Percentiles rank a stretch among this genome's conserved stretches.
Evolutionary conservation across 345 rosid species (phyloP).

Genomic region (Citrus hindsii): DNA sequence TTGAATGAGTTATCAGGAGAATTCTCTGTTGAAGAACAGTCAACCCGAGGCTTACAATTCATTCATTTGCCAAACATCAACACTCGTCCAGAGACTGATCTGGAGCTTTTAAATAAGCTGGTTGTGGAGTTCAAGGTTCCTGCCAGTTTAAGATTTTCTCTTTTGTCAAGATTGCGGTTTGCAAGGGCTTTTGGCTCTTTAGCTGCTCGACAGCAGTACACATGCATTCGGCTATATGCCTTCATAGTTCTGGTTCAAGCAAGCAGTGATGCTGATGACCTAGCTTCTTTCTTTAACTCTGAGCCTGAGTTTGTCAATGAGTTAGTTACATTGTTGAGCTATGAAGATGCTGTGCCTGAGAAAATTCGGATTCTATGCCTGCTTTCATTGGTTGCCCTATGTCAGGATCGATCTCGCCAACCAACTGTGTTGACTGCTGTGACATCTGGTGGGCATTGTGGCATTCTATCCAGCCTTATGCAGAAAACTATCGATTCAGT

Average conservation of each 20-base stretch:
- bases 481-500: constrained; percentile 90
- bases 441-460: constrained; percentile 88
- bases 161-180: constrained; percentile 81
- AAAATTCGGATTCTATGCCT: constrained; percentile 74
- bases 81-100: constrained; percentile 56
- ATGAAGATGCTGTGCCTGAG: constrained; percentile 83
- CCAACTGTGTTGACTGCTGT: constrained; percentile 81
- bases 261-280: constrained; percentile 69
- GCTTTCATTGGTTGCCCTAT: constrained; percentile 82
- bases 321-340: constrained; percentile 72
- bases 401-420: constrained; percentile 92
- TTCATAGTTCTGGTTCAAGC: constrained; percentile 92
- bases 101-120: constrained; percentile 72
- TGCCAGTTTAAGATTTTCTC: constrained; percentile 69
- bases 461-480: constrained; percentile 87
- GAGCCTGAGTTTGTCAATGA: constrained; percentile 97
- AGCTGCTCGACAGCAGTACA: constrained; percentile 78
- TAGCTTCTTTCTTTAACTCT: constrained; percentile 77
- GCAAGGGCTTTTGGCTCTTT: constrained; percentile 86
- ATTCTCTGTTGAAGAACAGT: constrained; percentile 33
- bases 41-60: constrained; percentile 59
- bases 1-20: constrained; percentile 36
- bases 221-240: constrained; percentile 88
- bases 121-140: constrained; percentile 76
- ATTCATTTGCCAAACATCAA: constrained; percentile 66